Conservation (phyloP, 2,329 filamentous ascomycete species). For the Fusarium austroafricanum region DNA sequence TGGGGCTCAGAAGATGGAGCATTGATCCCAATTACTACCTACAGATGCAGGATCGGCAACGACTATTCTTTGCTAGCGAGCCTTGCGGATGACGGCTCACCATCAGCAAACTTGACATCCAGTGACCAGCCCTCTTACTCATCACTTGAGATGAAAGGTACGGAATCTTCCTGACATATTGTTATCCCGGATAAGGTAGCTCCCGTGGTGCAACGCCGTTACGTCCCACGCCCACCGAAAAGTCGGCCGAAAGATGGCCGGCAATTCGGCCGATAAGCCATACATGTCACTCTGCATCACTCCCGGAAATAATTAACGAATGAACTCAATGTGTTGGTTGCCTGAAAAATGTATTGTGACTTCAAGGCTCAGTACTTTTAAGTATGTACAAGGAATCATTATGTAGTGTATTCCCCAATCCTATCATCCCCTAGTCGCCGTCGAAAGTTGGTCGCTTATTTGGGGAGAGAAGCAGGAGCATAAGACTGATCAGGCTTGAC, state of each 20-base stretch:
- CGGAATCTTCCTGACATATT: neutral
- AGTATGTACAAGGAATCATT: neutral
- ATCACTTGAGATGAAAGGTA: too few relatives aligned
- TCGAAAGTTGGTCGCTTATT: constrained; percentile 35
- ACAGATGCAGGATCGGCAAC: too few relatives aligned
- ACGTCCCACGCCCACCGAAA: neutral
- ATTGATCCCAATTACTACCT: too few relatives aligned
- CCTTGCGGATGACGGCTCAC: too few relatives aligned
- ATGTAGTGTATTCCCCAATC: neutral
- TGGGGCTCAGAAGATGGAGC: too few relatives aligned
- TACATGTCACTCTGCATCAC: neutral
- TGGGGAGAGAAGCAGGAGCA: constrained; percentile 47
- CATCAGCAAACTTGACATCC: too few relatives aligned
- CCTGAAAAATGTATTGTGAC: neutral
- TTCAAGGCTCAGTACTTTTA: neutral
- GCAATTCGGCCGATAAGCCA: neutral
- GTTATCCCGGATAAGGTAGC: neutral
- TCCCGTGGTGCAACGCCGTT: neutral
- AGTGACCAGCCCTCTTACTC: too few relatives aligned
- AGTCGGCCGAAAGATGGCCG: neutral
- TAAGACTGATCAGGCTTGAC: constrained; percentile 64
- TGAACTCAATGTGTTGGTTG: neutral
- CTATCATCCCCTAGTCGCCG: too few relatives aligned
- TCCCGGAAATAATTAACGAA: neutral
- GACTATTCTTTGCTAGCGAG: too few relatives aligned